A percentile compares a stretch with the other conserved stretches of the same genome.
Conservation (phyloP, 129 eudicot genomes). For the Helianthus tuberosus region DNA sequence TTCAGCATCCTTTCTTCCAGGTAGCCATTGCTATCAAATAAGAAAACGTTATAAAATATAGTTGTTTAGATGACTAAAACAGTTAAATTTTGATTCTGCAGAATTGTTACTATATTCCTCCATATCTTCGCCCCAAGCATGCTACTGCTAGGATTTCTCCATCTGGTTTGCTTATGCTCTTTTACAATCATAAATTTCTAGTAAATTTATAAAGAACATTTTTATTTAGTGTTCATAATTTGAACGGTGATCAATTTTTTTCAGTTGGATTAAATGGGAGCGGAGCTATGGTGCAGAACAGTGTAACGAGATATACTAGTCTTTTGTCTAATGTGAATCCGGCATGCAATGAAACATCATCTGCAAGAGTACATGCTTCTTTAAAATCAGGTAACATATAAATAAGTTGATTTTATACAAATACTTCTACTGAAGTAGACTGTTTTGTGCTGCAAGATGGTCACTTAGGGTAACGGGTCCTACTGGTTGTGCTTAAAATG, state of each 20-base stretch:
- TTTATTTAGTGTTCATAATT: neutral
- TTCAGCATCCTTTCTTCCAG: conserved; percentile 97
- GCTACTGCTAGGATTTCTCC: conserved; percentile 64
- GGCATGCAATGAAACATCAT: conserved; percentile 27
- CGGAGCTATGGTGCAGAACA: conserved; percentile 54
- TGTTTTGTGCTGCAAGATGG: neutral
- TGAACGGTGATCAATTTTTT: conserved; percentile 20
- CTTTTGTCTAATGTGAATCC: conserved; percentile 52
- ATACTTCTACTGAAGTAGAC: neutral
- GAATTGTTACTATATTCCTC: conserved; percentile 90
- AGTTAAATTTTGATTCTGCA: conserved; percentile 26
- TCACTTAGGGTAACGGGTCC: conserved; percentile 27
- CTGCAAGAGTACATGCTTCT: conserved; percentile 41
- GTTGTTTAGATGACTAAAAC: neutral
- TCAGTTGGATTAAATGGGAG: conserved; percentile 48
- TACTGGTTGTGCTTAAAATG: neutral
- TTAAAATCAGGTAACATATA: conserved; percentile 43
- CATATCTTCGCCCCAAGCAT: conserved; percentile 74
- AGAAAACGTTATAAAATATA: neutral
- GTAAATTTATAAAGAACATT: neutral
- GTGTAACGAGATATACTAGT: conserved; percentile 45
- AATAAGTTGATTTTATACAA: conserved; percentile 13
- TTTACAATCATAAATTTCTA: neutral
- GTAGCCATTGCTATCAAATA: conserved; percentile 33
- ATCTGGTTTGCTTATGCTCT: conserved; percentile 42